Conservation (phyloP, 352 stramenopile species). For the Elongisporangium anandrum region DNA sequence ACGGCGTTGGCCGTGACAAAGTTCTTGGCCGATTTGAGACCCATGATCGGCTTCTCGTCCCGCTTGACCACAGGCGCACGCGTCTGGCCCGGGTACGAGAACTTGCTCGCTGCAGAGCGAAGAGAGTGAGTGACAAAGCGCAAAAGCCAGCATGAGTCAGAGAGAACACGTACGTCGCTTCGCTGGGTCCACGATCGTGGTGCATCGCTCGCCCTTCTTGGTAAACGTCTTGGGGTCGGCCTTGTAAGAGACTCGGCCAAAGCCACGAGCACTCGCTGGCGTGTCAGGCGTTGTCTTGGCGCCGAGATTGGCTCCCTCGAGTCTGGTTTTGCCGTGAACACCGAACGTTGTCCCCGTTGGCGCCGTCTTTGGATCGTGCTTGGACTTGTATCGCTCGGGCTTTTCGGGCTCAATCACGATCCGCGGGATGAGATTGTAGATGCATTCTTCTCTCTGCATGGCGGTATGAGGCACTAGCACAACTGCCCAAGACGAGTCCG, state of each 20-base stretch:
- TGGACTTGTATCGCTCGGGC: constrained; percentile 84
- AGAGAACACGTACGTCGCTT: constrained; percentile 43
- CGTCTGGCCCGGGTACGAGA: constrained; percentile 53
- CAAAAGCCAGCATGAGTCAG: constrained; percentile 5
- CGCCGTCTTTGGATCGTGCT: constrained; percentile 79
- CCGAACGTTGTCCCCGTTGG: constrained; percentile 89
- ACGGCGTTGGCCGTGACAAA: constrained; percentile 93
- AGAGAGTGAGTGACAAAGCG: constrained; percentile 6
- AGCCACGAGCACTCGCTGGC: constrained; percentile 50
- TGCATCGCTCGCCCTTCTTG: constrained; percentile 63
- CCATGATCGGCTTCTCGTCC: constrained; percentile 90
- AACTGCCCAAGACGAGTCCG: neutral
- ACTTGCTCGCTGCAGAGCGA: constrained; percentile 51
- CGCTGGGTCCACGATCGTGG: constrained; percentile 32
- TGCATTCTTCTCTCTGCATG: constrained; percentile 86
- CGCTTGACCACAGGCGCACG: constrained; percentile 75
- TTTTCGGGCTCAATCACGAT: constrained; percentile 62
- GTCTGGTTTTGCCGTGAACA: constrained; percentile 57
- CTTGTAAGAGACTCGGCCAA: constrained; percentile 53
- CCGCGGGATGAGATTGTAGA: constrained; percentile 91
- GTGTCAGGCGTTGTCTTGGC: constrained; percentile 33
- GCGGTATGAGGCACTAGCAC: neutral
- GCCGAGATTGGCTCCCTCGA: constrained; percentile 66
- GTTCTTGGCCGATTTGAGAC: constrained; percentile 91
- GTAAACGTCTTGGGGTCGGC: constrained; percentile 69